Percentiles rank a stretch among this genome's conserved stretches.
phyloP scores from a whole-genome alignment of 495 filamentous ascomycete species.

The Hypoxylon lienhwacheense region DNA sequence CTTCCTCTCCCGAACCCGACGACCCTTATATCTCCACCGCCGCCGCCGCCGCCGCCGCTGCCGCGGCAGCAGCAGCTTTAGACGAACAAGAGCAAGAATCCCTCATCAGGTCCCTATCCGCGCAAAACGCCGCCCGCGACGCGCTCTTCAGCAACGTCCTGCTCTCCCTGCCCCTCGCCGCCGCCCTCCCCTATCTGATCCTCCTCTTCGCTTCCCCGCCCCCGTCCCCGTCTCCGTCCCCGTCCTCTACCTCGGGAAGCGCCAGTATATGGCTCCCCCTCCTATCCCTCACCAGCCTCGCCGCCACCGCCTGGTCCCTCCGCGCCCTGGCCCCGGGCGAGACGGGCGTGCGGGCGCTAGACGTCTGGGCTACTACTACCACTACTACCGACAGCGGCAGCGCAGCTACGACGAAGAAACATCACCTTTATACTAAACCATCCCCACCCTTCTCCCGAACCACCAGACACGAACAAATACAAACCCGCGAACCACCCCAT shows the following conservation, averaged over 20 bases:
- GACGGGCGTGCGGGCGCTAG: conserved; percentile 45
- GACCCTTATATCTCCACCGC: conserved; percentile 30
- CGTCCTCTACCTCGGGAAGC: background rate
- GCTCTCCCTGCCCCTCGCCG: conserved; percentile 57
- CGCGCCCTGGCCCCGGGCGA: conserved; percentile 43
- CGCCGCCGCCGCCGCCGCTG: background rate
- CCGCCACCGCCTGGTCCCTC: conserved; percentile 58
- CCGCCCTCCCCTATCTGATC: conserved; percentile 56
- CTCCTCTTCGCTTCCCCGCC: too few species aligned
- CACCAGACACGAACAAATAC: too few species aligned
- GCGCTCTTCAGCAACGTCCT: conserved; percentile 60
- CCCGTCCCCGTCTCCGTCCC: too few species aligned
- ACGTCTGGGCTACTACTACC: conserved; percentile 34
- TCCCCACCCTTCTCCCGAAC: too few species aligned
- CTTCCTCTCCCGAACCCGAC: conserved; percentile 49
- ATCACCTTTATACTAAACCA: too few species aligned
- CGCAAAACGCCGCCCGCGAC: conserved; percentile 61
- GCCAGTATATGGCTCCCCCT: conserved; percentile 40
- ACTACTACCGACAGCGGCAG: too few species aligned
- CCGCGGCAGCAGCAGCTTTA: conserved; percentile 6
- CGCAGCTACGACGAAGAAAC: too few species aligned
- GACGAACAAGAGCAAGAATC: conserved; percentile 66
- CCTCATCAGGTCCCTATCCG: conserved; percentile 60
- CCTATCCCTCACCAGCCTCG: conserved; percentile 61
- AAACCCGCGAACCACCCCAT: too few species aligned